These are phyloP conservation scores for Hericium erinaceus DNA, from an alignment of 768 basidiomycete species.

Conservation along the genomic window DNA sequence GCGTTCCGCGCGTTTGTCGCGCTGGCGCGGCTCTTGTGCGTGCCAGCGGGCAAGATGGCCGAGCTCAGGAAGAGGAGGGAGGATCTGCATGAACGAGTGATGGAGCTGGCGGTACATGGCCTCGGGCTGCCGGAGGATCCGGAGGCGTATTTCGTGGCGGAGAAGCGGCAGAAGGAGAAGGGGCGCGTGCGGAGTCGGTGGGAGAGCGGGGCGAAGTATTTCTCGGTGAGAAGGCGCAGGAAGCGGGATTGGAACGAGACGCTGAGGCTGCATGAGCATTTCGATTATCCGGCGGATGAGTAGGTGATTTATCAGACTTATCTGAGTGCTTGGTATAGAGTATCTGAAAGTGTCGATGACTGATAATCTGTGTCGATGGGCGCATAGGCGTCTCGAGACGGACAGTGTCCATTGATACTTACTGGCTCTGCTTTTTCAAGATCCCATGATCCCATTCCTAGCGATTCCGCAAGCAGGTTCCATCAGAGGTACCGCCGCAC, in stretches of 20 bases:
- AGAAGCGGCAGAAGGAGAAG: constrained; percentile 56
- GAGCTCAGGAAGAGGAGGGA: constrained; percentile 43
- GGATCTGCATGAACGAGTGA: constrained; percentile 55
- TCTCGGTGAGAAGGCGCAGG: constrained; percentile 66
- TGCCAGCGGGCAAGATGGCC: constrained; percentile 50
- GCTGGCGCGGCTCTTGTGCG: constrained; percentile 50
- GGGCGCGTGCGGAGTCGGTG: constrained; percentile 57
- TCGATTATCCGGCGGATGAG: constrained; percentile 67
- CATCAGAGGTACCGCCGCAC: too few species aligned
- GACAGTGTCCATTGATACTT: too few species aligned
- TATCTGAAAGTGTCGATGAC: background rate
- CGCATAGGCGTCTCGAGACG: too few species aligned
- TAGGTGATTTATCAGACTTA: background rate
- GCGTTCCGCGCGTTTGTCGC: constrained; percentile 67
- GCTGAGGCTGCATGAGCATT: constrained; percentile 68
- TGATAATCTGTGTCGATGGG: background rate
- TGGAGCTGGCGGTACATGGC: constrained; percentile 47
- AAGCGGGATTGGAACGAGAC: constrained; percentile 92
- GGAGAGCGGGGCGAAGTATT: constrained; percentile 69
- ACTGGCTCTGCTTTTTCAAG: too few species aligned
- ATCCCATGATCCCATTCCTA: too few species aligned
- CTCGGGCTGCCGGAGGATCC: constrained; percentile 63
- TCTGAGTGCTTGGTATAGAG: constrained; percentile 1
- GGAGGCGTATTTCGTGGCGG: constrained; percentile 47
- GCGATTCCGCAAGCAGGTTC: too few species aligned